A percentile compares a stretch with the other conserved stretches of the same genome.
phyloP scores from a whole-genome alignment of 2,329 filamentous ascomycete genomes.

The Pseudonectria buxi region DNA sequence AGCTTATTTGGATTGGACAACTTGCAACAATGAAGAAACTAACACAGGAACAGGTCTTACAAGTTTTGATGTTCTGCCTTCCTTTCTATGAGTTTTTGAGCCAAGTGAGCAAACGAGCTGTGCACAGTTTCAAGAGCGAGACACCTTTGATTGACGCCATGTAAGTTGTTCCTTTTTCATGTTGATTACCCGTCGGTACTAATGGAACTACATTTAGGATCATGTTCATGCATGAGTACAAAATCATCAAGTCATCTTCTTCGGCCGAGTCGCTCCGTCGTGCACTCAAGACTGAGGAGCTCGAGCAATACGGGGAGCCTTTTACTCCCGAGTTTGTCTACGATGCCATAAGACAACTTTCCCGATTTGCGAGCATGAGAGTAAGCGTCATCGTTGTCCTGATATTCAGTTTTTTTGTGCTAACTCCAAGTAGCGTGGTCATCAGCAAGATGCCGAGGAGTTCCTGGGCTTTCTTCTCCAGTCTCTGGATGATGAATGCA shows the following conservation, averaged over 20 bases:
- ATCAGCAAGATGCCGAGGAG: conserved; percentile 97
- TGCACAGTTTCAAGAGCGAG: conserved; percentile 89
- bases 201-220: conserved; percentile 51
- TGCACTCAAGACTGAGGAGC: conserved; percentile 70
- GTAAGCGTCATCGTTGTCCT: conserved; percentile 42
- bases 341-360: conserved; percentile 78
- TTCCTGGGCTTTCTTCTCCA: conserved; percentile 91
- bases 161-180: conserved; percentile 44
- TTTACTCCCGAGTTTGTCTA: conserved; percentile 95
- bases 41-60: conserved; percentile 62
- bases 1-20: conserved; percentile 29
- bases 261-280: conserved; percentile 67
- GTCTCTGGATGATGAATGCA: conserved; percentile 88
- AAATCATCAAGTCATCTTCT: conserved; percentile 70
- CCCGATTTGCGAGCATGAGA: conserved; percentile 87
- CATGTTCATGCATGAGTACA: conserved; percentile 92
- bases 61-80: conserved; percentile 88
- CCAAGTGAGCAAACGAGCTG: conserved; percentile 73
- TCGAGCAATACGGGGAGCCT: conserved; percentile 84
- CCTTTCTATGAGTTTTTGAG: conserved; percentile 95
- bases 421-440: conserved; percentile 59
- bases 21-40: conserved; percentile 26
- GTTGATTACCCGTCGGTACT: background rate
- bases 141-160: conserved; percentile 91
- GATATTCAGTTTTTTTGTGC: background rate